Conservation (phyloP, 176 grass and related monocot species). For the Aegilops sharonensis region DNA sequence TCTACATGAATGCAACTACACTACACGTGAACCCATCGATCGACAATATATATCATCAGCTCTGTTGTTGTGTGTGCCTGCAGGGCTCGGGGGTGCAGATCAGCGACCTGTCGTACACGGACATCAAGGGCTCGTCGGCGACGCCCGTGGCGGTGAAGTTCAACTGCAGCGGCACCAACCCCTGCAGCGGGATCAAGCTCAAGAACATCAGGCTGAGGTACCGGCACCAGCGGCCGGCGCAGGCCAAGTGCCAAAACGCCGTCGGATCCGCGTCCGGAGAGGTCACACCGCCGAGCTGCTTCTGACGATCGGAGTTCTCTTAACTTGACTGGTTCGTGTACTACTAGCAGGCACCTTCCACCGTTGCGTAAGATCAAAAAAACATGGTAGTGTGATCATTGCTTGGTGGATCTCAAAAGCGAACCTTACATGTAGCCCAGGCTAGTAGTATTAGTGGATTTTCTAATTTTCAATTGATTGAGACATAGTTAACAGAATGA, state of each 20-base stretch:
- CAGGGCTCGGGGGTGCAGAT: conserved; percentile 64
- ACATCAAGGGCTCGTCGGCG: conserved; percentile 49
- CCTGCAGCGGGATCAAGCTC: conserved; percentile 49
- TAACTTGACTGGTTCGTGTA: too few relatives aligned
- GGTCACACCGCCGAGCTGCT: conserved; percentile 53
- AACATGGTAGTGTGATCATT: too few relatives aligned
- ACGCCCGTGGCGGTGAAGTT: conserved; percentile 53
- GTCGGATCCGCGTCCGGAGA: conserved; percentile 28
- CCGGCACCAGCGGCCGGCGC: conserved; percentile 9
- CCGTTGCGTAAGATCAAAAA: too few relatives aligned
- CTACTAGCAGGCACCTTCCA: too few relatives aligned
- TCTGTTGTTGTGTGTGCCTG: not conserved
- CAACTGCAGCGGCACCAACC: conserved; percentile 57
- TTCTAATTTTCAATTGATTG: too few relatives aligned
- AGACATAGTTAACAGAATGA: too few relatives aligned
- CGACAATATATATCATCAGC: too few relatives aligned
- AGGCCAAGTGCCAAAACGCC: conserved; percentile 54
- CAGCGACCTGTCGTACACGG: conserved; percentile 37
- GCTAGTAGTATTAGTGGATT: too few relatives aligned
- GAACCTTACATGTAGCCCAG: too few relatives aligned
- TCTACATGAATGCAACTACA: too few relatives aligned
- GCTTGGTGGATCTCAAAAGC: too few relatives aligned
- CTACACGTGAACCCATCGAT: too few relatives aligned
- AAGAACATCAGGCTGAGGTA: conserved; percentile 49
- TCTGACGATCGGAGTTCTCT: not conserved